phyloP scores from a whole-genome alignment of 305 asterid genomes.

The Fraxinus latifolia region DNA sequence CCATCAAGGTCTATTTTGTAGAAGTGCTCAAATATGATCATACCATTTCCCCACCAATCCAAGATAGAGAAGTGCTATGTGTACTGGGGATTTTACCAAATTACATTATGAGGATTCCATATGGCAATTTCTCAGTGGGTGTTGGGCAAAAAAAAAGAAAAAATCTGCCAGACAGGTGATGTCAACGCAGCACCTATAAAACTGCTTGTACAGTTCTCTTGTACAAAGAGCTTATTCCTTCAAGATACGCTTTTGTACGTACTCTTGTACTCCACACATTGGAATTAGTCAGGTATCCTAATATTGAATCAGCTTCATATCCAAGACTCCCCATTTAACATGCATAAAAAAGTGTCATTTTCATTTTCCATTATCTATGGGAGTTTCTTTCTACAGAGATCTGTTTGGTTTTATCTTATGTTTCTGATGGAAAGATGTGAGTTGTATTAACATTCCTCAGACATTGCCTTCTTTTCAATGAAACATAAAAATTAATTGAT shows the following conservation, averaged over 20 bases:
- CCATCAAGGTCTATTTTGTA: background rate
- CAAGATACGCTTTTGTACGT: too few relatives aligned
- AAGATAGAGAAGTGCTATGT: background rate
- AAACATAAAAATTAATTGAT: background rate
- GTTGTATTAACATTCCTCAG: background rate
- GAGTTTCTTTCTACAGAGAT: background rate
- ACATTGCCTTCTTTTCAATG: too few relatives aligned
- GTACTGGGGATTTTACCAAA: too few relatives aligned
- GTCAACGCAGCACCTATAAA: too few relatives aligned
- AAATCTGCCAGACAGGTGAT: too few relatives aligned
- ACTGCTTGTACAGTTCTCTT: too few relatives aligned
- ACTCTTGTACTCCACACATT: background rate
- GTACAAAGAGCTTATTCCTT: too few relatives aligned
- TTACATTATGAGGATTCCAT: too few relatives aligned
- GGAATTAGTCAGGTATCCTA: too few relatives aligned
- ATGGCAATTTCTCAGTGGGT: too few relatives aligned
- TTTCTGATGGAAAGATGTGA: background rate
- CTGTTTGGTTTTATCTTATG: background rate
- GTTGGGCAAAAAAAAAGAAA: too few relatives aligned
- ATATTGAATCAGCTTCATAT: background rate
- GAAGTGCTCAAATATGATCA: background rate
- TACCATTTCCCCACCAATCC: background rate
- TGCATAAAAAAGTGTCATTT: background rate
- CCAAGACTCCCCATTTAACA: background rate
- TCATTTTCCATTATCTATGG: background rate